Conservation (phyloP, 148 eudicot genomes). For the Cornus kousa region DNA sequence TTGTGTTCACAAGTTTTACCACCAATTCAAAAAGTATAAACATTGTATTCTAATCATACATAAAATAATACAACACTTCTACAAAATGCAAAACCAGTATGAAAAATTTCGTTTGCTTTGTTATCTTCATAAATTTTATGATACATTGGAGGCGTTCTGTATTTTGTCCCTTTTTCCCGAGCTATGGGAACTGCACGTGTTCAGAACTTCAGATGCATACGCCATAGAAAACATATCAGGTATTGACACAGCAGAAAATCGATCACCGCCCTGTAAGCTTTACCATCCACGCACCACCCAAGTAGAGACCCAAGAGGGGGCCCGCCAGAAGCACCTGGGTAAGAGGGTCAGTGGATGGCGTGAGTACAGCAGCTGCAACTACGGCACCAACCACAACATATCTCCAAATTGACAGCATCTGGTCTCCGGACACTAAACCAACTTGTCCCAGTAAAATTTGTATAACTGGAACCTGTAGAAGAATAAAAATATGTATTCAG, state of each 20-base stretch:
- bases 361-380: slow-evolving; percentile 89
- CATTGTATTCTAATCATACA: not conserved
- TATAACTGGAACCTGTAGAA: slow-evolving; percentile 80
- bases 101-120: not conserved
- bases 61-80: not conserved
- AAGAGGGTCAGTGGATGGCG: slow-evolving; percentile 97
- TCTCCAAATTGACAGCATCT: slow-evolving; percentile 99
- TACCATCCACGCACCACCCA: slow-evolving; percentile 91
- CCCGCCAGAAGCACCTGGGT: slow-evolving; percentile 93
- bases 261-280: slow-evolving; percentile 64
- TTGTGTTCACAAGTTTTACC: not conserved
- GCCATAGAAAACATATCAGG: not conserved
- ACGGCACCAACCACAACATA: slow-evolving; percentile 97
- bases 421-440: slow-evolving; percentile 83
- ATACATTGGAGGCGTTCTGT: not conserved
- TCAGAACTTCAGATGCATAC: not conserved
- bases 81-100: not conserved
- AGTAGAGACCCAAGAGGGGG: slow-evolving; percentile 91
- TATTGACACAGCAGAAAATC: not conserved
- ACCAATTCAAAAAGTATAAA: not conserved
- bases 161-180: no score
- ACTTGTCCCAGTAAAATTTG: slow-evolving; percentile 88
- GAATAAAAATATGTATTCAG: not conserved
- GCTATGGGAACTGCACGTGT: not conserved
- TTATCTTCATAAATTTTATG: not conserved